Base-by-base conservation (phyloP, 208 protist genomes). In the Trypanosomatidae sp. region DNA sequence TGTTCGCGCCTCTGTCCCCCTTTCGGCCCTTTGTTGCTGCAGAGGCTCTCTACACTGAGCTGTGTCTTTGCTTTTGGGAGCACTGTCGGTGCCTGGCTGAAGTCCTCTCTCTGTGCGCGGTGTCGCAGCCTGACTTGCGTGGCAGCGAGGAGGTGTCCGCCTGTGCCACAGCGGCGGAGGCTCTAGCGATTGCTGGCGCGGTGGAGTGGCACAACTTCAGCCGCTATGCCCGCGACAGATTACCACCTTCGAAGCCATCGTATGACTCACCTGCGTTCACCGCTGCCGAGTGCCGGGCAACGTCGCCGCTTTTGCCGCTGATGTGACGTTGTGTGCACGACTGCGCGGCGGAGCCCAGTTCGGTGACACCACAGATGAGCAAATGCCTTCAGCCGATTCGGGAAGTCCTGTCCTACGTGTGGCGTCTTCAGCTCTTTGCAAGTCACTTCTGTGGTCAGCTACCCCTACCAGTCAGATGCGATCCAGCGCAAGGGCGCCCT, bases 391-490 rank as follows among this genome's bases (percentile, higher is more conserved):
- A 6, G 6, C 56, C 17, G 56, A 43, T 41, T 47, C 53, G 7
- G n/a, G 39, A n/a, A 7, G 46, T 39, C n/a, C 1, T 77, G n/a
- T 17, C 43, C 0, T 39, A 59, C 8, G 30, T 77, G 58, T 55
- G 66, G 52, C 73, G 73, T 41, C 58, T 77, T 1, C 58, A 47
- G 0, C 36, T 44, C 19, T 72, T 77, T 30, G 44, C 58, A 17
- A 15, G 28, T 22, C 19, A 59, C 28, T 52, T 64, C 59, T 69
- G 68, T 13, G 25, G 36, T 22, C 62, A 69, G 3, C 52, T 79
- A 17, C 74, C 74, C 30, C 62, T 79, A 3, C 8, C 17, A 1
- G 52, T 1, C 17, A 9, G 19, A 6, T 28, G 53, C 52, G 62
- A 43, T 25, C 46, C 60, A 25, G 36, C 52, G 6, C 62, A 74